Evolutionary conservation across 176 grass and related monocot species (phyloP).

Genomic region (Oryza punctata): DNA sequence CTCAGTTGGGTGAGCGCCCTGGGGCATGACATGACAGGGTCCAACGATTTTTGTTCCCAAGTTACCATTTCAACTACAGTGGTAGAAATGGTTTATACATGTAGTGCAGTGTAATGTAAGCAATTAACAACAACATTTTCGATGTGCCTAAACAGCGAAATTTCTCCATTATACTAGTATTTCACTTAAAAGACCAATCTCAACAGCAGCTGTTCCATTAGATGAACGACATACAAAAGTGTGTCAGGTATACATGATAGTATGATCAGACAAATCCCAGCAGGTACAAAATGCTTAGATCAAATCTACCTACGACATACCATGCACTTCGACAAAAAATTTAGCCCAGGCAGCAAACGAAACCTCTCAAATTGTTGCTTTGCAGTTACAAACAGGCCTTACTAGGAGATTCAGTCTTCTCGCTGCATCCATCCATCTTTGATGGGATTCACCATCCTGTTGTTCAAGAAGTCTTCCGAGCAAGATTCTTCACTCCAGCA

Average conservation of each 20-base stretch:
- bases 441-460: background rate
- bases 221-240: background rate
- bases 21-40: background rate
- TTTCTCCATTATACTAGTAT: background rate
- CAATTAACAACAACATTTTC: background rate
- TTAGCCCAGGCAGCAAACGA: background rate
- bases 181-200: background rate
- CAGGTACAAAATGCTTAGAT: conserved; percentile 7
- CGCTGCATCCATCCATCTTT: background rate
- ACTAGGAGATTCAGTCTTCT: background rate
- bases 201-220: background rate
- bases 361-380: background rate
- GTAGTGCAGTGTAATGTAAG: background rate
- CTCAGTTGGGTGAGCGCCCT: background rate
- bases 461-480: conserved; percentile 66
- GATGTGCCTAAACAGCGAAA: background rate
- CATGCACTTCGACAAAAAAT: conserved; percentile 5
- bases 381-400: conserved; percentile 6
- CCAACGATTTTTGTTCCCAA: background rate
- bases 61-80: background rate
- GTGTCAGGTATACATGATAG: background rate
- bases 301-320: background rate
- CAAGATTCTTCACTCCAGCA: conserved; percentile 73
- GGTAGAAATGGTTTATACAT: background rate
- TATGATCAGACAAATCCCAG: conserved; percentile 16